These are phyloP conservation scores for Pestalotiopsis sp. DNA, from an alignment of 2,329 filamentous ascomycete species.

Conservation along the genomic window DNA sequence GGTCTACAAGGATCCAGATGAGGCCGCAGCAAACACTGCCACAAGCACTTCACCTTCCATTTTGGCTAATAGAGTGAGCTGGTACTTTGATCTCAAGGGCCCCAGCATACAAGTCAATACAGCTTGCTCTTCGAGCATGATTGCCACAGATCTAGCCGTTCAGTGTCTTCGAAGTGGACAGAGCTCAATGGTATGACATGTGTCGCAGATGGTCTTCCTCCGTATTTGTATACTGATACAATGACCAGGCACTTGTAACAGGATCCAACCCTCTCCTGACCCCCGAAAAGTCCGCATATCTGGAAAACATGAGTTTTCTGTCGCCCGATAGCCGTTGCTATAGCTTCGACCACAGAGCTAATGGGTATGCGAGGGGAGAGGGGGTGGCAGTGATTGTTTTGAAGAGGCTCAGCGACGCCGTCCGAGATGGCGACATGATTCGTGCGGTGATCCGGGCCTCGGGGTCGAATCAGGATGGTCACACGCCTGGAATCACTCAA, in stretches of 20 bases:
- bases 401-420: slow-evolving; percentile 47
- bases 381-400: slow-evolving; percentile 50
- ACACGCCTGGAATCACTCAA: slow-evolving; percentile 20
- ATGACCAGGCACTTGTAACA: slow-evolving; percentile 27
- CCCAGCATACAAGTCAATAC: slow-evolving; percentile 34
- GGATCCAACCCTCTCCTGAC: slow-evolving; percentile 27
- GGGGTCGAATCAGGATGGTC: slow-evolving; percentile 23
- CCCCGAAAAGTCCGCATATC: slow-evolving; percentile 19
- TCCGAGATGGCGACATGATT: slow-evolving; percentile 37
- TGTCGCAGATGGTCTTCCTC: not conserved
- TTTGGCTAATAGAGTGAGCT: slow-evolving; percentile 37
- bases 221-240: not conserved
- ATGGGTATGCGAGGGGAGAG: slow-evolving; percentile 44
- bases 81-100: slow-evolving; percentile 35
- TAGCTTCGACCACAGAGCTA: slow-evolving; percentile 14
- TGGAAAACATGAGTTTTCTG: slow-evolving; percentile 33
- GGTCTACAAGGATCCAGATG: slow-evolving; percentile 14
- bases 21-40: slow-evolving; percentile 24
- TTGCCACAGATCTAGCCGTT: slow-evolving; percentile 26
- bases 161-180: slow-evolving; percentile 13
- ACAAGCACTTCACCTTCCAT: slow-evolving; percentile 29
- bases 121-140: slow-evolving; percentile 34
- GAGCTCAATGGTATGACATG: not conserved
- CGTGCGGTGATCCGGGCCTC: slow-evolving; percentile 31
- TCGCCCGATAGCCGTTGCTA: slow-evolving; percentile 30